phyloP scores from a whole-genome alignment of 2,329 filamentous ascomycete genomes.

The Sporothrix euskadiensis region DNA sequence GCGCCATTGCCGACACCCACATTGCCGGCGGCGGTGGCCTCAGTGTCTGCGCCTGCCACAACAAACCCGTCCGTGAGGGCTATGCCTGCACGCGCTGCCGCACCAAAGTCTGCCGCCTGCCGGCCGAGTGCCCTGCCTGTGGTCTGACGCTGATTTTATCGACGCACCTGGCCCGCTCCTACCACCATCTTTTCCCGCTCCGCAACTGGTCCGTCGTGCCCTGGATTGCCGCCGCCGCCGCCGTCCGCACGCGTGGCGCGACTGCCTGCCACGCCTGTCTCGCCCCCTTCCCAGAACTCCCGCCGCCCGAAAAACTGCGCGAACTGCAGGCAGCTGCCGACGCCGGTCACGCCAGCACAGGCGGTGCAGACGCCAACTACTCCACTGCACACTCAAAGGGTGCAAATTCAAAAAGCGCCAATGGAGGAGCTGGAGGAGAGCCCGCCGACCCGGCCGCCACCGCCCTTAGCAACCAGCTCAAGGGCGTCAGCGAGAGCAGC shows the following conservation, averaged over 20 bases:
- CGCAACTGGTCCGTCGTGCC: slow-evolving; percentile 88
- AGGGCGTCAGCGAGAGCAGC: slow-evolving; percentile 78
- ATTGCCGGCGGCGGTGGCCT: slow-evolving; percentile 60
- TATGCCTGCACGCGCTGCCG: slow-evolving; percentile 89
- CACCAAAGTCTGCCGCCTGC: slow-evolving; percentile 84
- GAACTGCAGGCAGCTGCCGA: slow-evolving; percentile 19
- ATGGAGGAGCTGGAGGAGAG: slow-evolving; percentile 18
- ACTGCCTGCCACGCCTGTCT: slow-evolving; percentile 78
- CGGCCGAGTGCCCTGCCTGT: slow-evolving; percentile 88
- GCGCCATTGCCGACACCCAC: slow-evolving; percentile 69
- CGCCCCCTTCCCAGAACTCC: slow-evolving; percentile 63
- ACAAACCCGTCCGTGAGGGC: slow-evolving; percentile 75
- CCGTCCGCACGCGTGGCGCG: slow-evolving; percentile 35
- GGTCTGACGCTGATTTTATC: slow-evolving; percentile 90
- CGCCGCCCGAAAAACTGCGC: slow-evolving; percentile 30
- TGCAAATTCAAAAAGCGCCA: slow-evolving; percentile 18
- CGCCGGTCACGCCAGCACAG: slow-evolving; percentile 17
- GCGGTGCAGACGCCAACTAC: slow-evolving; percentile 24
- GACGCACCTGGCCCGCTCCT: slow-evolving; percentile 88
- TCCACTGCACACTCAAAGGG: slow-evolving; percentile 24
- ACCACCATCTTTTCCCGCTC: slow-evolving; percentile 88
- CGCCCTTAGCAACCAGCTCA: slow-evolving; percentile 41
- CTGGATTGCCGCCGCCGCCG: slow-evolving; percentile 69
- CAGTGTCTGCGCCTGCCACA: slow-evolving; percentile 89
- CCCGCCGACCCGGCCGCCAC: slow-evolving; percentile 2